Evolutionary conservation across 1,284 basidiomycete species (phyloP), one percentile per base, ranked within the genome.

Genomic region (Leccinum huronense): DNA sequence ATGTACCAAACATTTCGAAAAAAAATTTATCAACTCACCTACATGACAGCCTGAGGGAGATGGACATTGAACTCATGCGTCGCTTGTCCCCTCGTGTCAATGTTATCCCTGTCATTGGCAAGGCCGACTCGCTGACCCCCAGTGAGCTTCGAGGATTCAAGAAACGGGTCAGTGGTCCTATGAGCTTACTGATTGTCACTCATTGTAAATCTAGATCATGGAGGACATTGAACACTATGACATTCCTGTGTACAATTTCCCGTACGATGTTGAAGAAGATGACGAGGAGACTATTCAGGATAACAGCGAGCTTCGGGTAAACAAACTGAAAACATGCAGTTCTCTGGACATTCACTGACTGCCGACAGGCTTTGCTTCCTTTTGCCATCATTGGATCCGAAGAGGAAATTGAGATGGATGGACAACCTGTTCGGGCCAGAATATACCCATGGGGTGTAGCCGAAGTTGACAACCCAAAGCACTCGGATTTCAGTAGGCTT

Each of bases 191-290:
- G n/a, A 23, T 5, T 1, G 42, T 57, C 1, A 38, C 65, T 73
- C 10, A 75, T 31, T 1, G 0, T 55, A 19, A 54, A 27, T 40
- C 30, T 70, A 96, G 93, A 90, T 99, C 75, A 98, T 98, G 95
- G 96, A 99, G 80, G 97, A 99, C 77, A 98, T 99, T 70, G 97
- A 98, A 75, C 87, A 98, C 82, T 98, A 99, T 76, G 90, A 92
- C 69, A 99, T 99, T 71, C 97, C 97, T 6, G 92, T 99, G 56
- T 99, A 99, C 85, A 99, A 99, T 83, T 99, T 99, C 86, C 97
- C 97, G 0, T 99, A 97, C 78, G 97, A 99, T 72, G 90, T 95
- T 27, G 97, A 99, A 78, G 97, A 99, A 80, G 94, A 99, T 73
- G 97, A 99, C 76, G 96, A 98, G 75, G 97, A 99, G 73, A 98